Evolutionary conservation across 352 stramenopile genomes (phyloP).

Genomic region (Pythium folliculosum): DNA sequence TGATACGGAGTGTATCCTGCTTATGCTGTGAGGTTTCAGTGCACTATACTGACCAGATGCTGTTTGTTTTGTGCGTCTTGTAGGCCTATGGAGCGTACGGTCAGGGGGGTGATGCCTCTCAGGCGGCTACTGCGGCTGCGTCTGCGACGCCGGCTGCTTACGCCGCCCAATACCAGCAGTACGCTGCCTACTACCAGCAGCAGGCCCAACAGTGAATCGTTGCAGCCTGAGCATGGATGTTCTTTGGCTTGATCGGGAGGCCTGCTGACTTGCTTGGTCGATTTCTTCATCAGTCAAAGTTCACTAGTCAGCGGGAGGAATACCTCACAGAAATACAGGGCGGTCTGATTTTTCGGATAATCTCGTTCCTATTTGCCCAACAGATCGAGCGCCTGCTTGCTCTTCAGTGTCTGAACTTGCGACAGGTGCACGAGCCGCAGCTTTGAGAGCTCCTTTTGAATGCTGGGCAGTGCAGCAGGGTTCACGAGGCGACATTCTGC

Average conservation of each 20-base stretch:
- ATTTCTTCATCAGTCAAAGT: background rate
- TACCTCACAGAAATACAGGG: constrained; percentile 2
- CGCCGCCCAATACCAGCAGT: constrained; percentile 64
- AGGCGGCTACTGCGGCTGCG: constrained; percentile 12
- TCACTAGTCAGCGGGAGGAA: background rate
- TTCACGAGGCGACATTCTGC: constrained; percentile 75
- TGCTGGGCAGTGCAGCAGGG: constrained; percentile 67
- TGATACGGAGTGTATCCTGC: constrained; percentile 28
- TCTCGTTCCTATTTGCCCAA: constrained; percentile 49
- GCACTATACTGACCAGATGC: constrained; percentile 13
- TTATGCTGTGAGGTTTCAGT: background rate
- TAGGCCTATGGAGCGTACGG: constrained; percentile 66
- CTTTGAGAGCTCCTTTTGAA: constrained; percentile 85
- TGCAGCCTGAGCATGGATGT: background rate
- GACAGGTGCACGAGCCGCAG: constrained; percentile 82
- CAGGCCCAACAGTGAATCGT: constrained; percentile 15
- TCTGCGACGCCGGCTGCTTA: constrained; percentile 34
- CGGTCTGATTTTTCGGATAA: background rate
- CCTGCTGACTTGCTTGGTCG: background rate
- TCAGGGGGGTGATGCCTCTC: constrained; percentile 33
- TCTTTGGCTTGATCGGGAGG: background rate
- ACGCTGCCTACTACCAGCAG: constrained; percentile 71
- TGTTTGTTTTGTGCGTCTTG: constrained; percentile 12
- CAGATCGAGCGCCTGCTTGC: constrained; percentile 79
- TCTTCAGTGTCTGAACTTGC: constrained; percentile 86